Base-by-base conservation (phyloP, 305 asterid genomes). In the Caryopteris hybrid region DNA sequence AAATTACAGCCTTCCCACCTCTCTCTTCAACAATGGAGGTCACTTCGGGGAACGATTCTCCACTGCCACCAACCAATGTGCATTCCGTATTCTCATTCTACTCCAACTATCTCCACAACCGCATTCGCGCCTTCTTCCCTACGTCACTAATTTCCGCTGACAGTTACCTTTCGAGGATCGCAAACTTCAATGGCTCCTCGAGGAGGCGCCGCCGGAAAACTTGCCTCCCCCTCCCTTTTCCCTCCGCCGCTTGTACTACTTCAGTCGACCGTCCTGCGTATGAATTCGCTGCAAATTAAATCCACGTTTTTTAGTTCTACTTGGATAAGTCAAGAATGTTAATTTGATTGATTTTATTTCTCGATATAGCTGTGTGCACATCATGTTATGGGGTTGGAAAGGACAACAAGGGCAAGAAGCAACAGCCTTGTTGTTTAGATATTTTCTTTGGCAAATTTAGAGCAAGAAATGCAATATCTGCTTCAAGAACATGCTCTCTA, bases 151-250 rank as follows among this genome's bases (percentile, higher is more conserved):
- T 58, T 68, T 66, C 81, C 52, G 54, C 69, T 56, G 69, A 67
- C 50, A 42, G 50, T 62, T 68, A 78, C 50, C 73, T 76, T 9
- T 39, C 76, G 51, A 85, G 69, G 66, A 60, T 88, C 74, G 75
- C 81, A 10, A 81, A 45, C 67, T 27, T 80, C 50, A 72, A 79
- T 59, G 66, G 59, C 52, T 17, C 79, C 50, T 48, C 75, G 16
- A 76, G 58, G 67, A 80, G 89, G 22, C 88, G 90, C 17, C 90
- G 90, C 20, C 79, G 91, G 72, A 88, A 70, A 54, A 83, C 84
- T 36, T 82, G 82, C 81, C 92, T 94, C 8, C 96, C 97, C 36
- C 89, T 91, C 6, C 99, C 99, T 21, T 70, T 91, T 63, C 96
- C 96, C 59, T 72, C 87, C 16, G 72, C 77, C 33, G 74, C 84